Evolutionary conservation across 768 basidiomycete species (phyloP), one percentile per base, ranked within the genome.

Genomic region (Mycena capillaripes): DNA sequence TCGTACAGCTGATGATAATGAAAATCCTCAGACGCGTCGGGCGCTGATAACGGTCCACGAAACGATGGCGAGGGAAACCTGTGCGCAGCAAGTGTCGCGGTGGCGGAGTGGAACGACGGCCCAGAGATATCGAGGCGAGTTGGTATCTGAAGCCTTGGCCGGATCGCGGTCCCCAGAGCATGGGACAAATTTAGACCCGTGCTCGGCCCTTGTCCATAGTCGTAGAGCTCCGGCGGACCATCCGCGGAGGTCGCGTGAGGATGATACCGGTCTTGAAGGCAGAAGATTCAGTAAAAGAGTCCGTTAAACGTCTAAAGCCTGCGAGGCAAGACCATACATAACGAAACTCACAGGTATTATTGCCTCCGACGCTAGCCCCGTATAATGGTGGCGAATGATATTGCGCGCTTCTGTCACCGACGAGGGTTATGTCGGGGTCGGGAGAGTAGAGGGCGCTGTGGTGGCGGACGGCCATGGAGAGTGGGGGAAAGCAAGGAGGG

Each of bases 111-210:
- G 46, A 50, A 55, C 16, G 30, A 17, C 50, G 48, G 27, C 42
- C 32, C 29, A 19, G 60, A 23, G 38, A 32, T 16, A 23, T 48
- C 30, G 27, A 16, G 30, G 29, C 53, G 69, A 9, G 40, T 56
- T 32, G 69, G 69, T 9, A 71, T 71, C 11, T 71, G 64, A 10
- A 71, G 70, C 25, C 64, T 23, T 11, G 62, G 64, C 42, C 55
- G 55, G 34, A 16, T 44, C 21, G 36, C 30, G 36, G 52, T 56
- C 34, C 42, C 61, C 53, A 48, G 11, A 40, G 34, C 55, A 23
- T 55, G 46, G 38, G 34, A 53, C 25, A 65, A n/a, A 40, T 58
- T 52, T 40, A 59, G 32, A 17, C 12, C 32, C 32, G 19, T 25
- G 40, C 19, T 44, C 17, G 58, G 34, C 7, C 6, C 34, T 6